phyloP scores from a whole-genome alignment of 139 green algal genomes.

The Tetratostichococcus sp. region DNA sequence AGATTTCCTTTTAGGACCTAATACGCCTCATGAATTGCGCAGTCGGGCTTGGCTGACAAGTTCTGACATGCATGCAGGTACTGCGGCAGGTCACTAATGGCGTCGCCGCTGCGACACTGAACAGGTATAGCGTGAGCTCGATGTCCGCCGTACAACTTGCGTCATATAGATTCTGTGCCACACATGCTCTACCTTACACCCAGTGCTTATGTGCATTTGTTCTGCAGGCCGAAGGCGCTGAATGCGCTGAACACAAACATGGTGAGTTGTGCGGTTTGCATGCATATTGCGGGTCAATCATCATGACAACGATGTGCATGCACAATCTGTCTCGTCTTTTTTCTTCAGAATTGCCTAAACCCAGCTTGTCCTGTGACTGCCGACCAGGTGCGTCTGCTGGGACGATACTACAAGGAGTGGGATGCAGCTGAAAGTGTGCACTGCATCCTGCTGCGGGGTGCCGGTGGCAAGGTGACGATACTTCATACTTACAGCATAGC shows the following conservation, averaged over 20 bases:
- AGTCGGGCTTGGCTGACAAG: background rate
- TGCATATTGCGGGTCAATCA: background rate
- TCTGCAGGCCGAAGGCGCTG: constrained; percentile 56
- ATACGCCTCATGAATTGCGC: no score
- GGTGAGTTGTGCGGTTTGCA: constrained; percentile 49
- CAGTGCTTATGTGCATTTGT: no score
- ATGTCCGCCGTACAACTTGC: no score
- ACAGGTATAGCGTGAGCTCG: no score
- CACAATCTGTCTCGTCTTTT: background rate
- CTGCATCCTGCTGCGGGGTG: constrained; percentile 41
- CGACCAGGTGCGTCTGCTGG: constrained; percentile 10
- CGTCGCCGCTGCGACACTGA: background rate
- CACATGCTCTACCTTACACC: background rate
- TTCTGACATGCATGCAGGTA: background rate
- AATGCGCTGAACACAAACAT: constrained; percentile 72
- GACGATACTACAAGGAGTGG: constrained; percentile 27
- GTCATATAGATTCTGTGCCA: no score
- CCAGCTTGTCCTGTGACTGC: background rate
- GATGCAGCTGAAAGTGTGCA: constrained; percentile 12
- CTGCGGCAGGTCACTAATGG: background rate
- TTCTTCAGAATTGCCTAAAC: background rate
- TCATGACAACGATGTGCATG: background rate
- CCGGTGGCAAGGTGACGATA: constrained; percentile 44
- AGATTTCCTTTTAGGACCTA: no score
- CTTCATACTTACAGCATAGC: background rate